These are phyloP conservation scores for Kwoniella sp. DNA, from an alignment of 768 basidiomycete species.

Conservation along the genomic window DNA sequence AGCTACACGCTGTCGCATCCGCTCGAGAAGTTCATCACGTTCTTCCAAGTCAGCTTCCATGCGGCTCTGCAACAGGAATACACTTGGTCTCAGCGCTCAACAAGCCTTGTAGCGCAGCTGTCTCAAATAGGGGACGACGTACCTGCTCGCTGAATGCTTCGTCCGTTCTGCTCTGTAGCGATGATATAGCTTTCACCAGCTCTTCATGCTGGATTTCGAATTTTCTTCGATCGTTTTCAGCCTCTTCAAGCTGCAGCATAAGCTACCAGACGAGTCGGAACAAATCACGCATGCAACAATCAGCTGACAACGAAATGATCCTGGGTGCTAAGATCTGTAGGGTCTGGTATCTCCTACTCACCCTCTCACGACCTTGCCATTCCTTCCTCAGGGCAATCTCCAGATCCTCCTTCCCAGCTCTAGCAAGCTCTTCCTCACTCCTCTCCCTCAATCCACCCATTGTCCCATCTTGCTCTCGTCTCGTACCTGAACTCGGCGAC, in stretches of 20 bases:
- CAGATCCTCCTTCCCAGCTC: conserved; percentile 32
- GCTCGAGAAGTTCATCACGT: conserved; percentile 38
- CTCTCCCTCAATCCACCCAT: conserved; percentile 42
- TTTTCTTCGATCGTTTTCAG: conserved; percentile 2
- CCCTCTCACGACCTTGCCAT: conserved; percentile 33
- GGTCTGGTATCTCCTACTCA: conserved; percentile 16
- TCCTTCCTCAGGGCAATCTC: conserved; percentile 31
- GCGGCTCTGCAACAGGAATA: conserved; percentile 21
- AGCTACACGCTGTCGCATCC: conserved; percentile 24
- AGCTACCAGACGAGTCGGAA: not conserved
- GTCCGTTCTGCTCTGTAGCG: conserved; percentile 25
- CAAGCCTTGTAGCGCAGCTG: no score
- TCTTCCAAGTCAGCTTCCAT: conserved; percentile 48
- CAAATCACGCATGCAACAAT: no score
- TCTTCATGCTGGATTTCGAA: conserved; percentile 18
- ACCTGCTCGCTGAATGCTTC: conserved; percentile 44
- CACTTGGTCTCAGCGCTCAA: no score
- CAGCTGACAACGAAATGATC: no score
- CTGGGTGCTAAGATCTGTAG: no score
- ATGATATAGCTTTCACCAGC: conserved; percentile 14
- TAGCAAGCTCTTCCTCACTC: conserved; percentile 31
- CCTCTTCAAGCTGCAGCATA: conserved; percentile 13
- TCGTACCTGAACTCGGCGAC: no score
- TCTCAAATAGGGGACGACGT: no score
- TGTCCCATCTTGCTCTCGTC: conserved; percentile 14